These are phyloP conservation scores for Penicillium riverlandense DNA, from an alignment of 495 filamentous ascomycete species.

Conservation along the genomic window DNA sequence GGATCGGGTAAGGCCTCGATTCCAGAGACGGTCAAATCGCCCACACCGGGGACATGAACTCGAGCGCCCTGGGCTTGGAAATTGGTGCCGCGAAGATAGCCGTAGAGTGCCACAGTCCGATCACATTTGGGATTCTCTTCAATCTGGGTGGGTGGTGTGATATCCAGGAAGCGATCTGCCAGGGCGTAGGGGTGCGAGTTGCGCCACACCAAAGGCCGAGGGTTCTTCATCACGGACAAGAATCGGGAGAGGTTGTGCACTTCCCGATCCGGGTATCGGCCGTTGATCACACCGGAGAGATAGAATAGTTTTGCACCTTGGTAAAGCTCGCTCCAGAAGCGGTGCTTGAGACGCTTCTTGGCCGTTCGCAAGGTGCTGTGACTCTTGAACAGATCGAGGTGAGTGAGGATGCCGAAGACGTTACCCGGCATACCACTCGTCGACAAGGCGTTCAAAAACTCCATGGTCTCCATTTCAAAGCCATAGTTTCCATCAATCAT, in stretches of 20 bases:
- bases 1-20: constrained; percentile 90
- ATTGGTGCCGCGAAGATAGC: constrained; percentile 93
- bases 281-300: constrained; percentile 89
- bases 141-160: constrained; percentile 85
- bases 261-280: constrained; percentile 92
- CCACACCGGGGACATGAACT: constrained; percentile 88
- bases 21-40: constrained; percentile 77
- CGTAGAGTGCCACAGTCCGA: constrained; percentile 82
- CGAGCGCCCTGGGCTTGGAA: constrained; percentile 80
- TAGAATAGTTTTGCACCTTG: constrained; percentile 96
- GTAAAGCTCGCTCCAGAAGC: constrained; percentile 95
- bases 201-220: constrained; percentile 89
- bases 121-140: constrained; percentile 86
- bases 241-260: constrained; percentile 93
- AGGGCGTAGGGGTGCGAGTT: constrained; percentile 92
- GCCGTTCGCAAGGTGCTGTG: constrained; percentile 80
- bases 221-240: constrained; percentile 97
- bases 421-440: constrained; percentile 95
- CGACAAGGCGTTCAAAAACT: constrained; percentile 87
- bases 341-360: constrained; percentile 92
- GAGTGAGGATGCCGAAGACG: constrained; percentile 93
- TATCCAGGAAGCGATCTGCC: constrained; percentile 87
- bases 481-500: constrained; percentile 99
- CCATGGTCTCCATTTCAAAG: constrained; percentile 99
- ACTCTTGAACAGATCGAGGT: constrained; percentile 91